Percentiles rank a stretch among this genome's conserved stretches.
Conservation (phyloP, 768 basidiomycete genomes). For the Mycena kentingensis region DNA sequence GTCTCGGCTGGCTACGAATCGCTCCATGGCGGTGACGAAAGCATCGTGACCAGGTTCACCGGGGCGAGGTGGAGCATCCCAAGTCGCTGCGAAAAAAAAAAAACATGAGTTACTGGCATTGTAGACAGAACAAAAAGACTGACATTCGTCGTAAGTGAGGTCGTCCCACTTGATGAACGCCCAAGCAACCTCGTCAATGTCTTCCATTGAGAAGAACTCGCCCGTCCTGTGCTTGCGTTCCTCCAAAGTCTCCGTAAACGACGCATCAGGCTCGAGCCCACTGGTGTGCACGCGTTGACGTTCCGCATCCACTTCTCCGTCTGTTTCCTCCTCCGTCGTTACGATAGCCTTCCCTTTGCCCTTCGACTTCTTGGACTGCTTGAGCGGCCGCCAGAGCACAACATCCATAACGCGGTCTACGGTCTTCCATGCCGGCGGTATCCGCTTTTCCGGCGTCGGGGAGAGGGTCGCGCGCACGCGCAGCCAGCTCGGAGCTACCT, state of each 20-base stretch:
- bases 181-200: conserved; percentile 71
- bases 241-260: conserved; percentile 58
- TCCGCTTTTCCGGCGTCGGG: conserved; percentile 72
- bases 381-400: conserved; percentile 57
- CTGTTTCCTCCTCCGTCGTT: conserved; percentile 32
- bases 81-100: conserved; percentile 61
- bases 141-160: conserved; percentile 90
- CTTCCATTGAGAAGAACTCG: conserved; percentile 43
- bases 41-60: conserved; percentile 59
- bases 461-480: conserved; percentile 42
- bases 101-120: too few species aligned
- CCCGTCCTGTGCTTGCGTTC: conserved; percentile 57
- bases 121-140: conserved; percentile 24
- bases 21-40: conserved; percentile 67
- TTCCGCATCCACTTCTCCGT: conserved; percentile 34
- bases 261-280: conserved; percentile 64
- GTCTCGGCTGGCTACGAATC: conserved; percentile 61
- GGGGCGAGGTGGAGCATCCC: conserved; percentile 82
- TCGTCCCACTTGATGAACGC: conserved; percentile 93
- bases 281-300: conserved; percentile 48
- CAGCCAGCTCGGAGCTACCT: conserved; percentile 23
- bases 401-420: conserved; percentile 92
- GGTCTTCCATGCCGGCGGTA: conserved; percentile 83
- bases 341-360: conserved; percentile 26
- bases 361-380: conserved; percentile 22